Conservation (phyloP, 1,284 basidiomycete genomes). For the Ustilago hordei region DNA sequence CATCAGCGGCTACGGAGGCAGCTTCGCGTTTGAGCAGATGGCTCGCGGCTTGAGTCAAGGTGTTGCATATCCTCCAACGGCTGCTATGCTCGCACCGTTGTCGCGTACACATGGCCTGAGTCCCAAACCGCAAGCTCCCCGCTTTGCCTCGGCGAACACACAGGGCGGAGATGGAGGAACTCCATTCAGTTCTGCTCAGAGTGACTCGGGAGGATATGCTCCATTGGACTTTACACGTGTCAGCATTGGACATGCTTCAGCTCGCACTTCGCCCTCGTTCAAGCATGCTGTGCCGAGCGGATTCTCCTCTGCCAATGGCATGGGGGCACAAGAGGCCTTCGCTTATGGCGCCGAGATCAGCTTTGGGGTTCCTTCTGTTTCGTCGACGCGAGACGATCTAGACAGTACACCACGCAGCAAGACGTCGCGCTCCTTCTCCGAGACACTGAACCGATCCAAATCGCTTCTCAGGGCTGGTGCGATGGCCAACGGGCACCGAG, state of each 20-base stretch:
- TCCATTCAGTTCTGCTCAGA: constrained; percentile 50
- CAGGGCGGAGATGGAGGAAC: constrained; percentile 19
- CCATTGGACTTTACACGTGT: constrained; percentile 35
- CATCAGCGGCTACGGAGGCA: constrained; percentile 57
- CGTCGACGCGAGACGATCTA: constrained; percentile 38
- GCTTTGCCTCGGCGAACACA: constrained; percentile 22
- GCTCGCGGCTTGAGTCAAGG: constrained; percentile 61
- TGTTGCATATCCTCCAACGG: constrained; percentile 59
- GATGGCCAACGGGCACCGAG: constrained; percentile 25
- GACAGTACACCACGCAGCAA: constrained; percentile 42
- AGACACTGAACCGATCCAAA: constrained; percentile 58
- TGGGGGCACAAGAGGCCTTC: constrained; percentile 52
- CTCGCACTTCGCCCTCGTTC: constrained; percentile 55
- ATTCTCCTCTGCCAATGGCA: constrained; percentile 15
- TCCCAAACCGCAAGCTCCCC: constrained; percentile 48
- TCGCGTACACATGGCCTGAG: constrained; percentile 62
- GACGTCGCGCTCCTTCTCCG: constrained; percentile 54
- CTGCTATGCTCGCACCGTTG: constrained; percentile 65
- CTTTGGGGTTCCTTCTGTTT: constrained; percentile 43
- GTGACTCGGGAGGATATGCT: constrained; percentile 49
- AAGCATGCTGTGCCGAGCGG: constrained; percentile 46
- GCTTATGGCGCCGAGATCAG: constrained; percentile 61
- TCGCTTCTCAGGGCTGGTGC: constrained; percentile 45
- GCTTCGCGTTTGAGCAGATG: constrained; percentile 67
- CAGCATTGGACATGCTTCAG: constrained; percentile 50